Conservation (phyloP, 2,329 filamentous ascomycete species). For the Pezicula rhizophila region DNA sequence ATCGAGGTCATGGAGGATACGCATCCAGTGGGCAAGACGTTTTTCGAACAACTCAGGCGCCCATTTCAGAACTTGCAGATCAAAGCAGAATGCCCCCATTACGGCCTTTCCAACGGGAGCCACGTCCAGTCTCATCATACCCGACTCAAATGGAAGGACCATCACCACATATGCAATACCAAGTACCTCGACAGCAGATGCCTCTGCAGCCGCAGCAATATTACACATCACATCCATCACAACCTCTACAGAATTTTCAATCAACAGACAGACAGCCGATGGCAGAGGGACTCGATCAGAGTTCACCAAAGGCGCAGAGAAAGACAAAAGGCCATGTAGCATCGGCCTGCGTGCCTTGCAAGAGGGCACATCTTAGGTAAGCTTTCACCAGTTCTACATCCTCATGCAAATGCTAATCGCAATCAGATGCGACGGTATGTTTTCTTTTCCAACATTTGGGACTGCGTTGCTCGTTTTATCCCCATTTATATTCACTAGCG, state of each 20-base stretch:
- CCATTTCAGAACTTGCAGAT: conserved; percentile 21
- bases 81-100: conserved; percentile 22
- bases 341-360: conserved; percentile 80
- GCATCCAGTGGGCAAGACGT: conserved; percentile 41
- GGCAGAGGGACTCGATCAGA: conserved; percentile 41
- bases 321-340: conserved; percentile 78
- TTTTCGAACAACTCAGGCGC: conserved; percentile 35
- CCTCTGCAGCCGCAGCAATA: conserved; percentile 17
- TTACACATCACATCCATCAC: conserved; percentile 16
- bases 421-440: conserved; percentile 59
- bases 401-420: conserved; percentile 26
- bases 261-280: conserved; percentile 27
- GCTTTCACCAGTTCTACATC: conserved; percentile 3
- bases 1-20: conserved; percentile 45
- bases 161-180: conserved; percentile 14
- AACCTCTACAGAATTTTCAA: conserved; percentile 17
- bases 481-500: conserved; percentile 3
- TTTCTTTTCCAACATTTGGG: conserved; percentile 17
- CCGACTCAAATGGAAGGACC: conserved; percentile 20
- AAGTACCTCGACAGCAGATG: conserved; percentile 12
- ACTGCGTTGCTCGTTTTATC: conserved; percentile 7
- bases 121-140: conserved; percentile 16
- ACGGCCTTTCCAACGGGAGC: conserved; percentile 33
- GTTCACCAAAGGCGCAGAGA: conserved; percentile 55
- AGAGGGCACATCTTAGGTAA: conserved; percentile 70